Evolutionary conservation across 225 moss, liverwort and hornwort genomes (phyloP), one percentile per base, ranked within the genome.

Genomic region (Bryoerythrophyllum caledonicum): DNA sequence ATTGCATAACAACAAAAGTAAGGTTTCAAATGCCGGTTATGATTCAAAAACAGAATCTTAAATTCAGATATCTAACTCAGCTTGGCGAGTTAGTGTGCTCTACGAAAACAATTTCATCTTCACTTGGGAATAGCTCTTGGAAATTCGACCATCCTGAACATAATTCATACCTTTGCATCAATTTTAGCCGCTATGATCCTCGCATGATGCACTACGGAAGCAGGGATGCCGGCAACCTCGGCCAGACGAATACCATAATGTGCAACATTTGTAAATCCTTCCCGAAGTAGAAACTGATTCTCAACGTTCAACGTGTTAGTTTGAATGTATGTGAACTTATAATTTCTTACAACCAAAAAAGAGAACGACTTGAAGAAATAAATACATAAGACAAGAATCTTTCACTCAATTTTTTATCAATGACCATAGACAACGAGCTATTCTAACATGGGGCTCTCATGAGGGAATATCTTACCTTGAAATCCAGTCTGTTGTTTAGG

Each of bases 211-310:
- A 91, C 59, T 55, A 93, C 91, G 56, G 74, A 68, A 57, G 79
- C 67, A 73, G 97, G 93, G 25, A 97, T 78, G 57, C 93, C 91
- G 63, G 97, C 89, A 72, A 90, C 79, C 81, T 97, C 94, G 21
- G 97, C 88, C 61, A 97, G 74, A 66, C 89, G 84, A 60, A 97
- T 86, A 19, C 97, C 97, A 68, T 94, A 97, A 58, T 94, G 94
- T 51, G 94, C 85, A 81, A 91, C 75, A 41, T 82, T 82, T 72
- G 92, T 90, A 53, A 58, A 80, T 53, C 97, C 94, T 86, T 88
- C 91, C 76, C 81, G 89, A 54, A 97, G 89, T 60, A 89, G 73
- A 66, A 90, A 94, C 94, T 96, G 83, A 38, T 82, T 35, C n/a
- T 53, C 79, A 77, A 67, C 73, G 57, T 27, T 57, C 2, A 43